phyloP scores from a whole-genome alignment of 345 rosid species.

The Aquilaria sinensis region DNA sequence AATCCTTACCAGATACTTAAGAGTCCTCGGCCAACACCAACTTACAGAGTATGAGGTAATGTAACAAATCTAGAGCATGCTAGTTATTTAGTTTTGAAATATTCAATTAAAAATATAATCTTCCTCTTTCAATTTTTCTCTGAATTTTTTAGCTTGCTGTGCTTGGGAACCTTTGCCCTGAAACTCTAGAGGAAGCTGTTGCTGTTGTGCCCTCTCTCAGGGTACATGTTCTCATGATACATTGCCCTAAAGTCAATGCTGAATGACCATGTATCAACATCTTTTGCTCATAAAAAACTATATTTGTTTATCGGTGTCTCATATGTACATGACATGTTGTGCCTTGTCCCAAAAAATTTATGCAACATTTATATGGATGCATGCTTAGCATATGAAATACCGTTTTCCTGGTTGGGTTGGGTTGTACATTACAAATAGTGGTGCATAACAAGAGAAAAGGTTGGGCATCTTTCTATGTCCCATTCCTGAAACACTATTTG shows the following conservation, averaged over 20 bases:
- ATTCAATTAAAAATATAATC: too few species aligned
- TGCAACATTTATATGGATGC: background rate
- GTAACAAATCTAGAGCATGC: background rate
- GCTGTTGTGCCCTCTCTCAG: conserved; percentile 33
- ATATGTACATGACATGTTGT: background rate
- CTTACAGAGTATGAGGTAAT: conserved; percentile 33
- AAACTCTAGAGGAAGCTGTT: conserved; percentile 36
- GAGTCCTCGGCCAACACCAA: conserved; percentile 30
- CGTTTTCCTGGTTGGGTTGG: too few species aligned
- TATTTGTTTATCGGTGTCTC: background rate
- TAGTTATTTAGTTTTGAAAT: too few species aligned
- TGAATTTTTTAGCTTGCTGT: conserved; percentile 24
- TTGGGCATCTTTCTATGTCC: too few species aligned
- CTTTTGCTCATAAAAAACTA: too few species aligned
- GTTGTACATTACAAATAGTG: too few species aligned
- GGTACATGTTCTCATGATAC: conserved; percentile 9
- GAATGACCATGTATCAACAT: too few species aligned
- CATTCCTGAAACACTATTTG: too few species aligned
- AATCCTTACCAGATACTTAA: conserved; percentile 16
- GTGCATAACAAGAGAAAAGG: too few species aligned
- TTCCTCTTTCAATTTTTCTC: background rate
- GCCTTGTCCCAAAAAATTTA: background rate
- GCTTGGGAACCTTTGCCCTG: conserved; percentile 43
- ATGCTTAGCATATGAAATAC: background rate
- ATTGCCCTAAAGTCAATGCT: too few species aligned